Conservation (phyloP, 495 filamentous ascomycete genomes). For the Mycothermus thermophilus region DNA sequence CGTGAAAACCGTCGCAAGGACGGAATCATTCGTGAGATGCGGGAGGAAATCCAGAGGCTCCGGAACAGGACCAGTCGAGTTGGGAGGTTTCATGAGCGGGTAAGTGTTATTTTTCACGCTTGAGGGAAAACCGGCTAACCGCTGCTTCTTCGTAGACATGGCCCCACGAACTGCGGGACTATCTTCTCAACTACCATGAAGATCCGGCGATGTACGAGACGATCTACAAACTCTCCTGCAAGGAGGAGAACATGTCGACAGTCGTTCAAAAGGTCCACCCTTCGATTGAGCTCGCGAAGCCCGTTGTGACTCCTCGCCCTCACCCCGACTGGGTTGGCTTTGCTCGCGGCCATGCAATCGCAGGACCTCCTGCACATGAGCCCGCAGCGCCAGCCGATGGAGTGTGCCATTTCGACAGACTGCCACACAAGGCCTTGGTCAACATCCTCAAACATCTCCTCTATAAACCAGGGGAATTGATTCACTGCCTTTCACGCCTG, state of each 20-base stretch:
- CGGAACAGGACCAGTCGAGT: too few relatives aligned
- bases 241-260: constrained; percentile 25
- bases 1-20: too few relatives aligned
- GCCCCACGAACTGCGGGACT: too few relatives aligned
- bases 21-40: too few relatives aligned
- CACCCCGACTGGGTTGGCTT: not conserved
- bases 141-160: too few relatives aligned
- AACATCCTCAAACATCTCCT: constrained; percentile 20
- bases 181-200: too few relatives aligned
- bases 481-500: constrained; percentile 29
- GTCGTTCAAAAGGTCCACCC: constrained; percentile 14
- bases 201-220: too few relatives aligned
- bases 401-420: constrained; percentile 18
- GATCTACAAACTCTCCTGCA: constrained; percentile 11
- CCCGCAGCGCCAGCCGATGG: not conserved
- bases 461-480: constrained; percentile 9
- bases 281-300: constrained; percentile 7
- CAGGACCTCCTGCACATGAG: too few relatives aligned
- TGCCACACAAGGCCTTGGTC: constrained; percentile 17
- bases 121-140: too few relatives aligned
- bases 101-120: too few relatives aligned
- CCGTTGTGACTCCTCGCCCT: not conserved
- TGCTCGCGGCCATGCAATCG: not conserved
- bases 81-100: too few relatives aligned
- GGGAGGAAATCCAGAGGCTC: too few relatives aligned